Base-by-base conservation (phyloP, 2,329 filamentous ascomycete genomes). In the Bisporella sp. region DNA sequence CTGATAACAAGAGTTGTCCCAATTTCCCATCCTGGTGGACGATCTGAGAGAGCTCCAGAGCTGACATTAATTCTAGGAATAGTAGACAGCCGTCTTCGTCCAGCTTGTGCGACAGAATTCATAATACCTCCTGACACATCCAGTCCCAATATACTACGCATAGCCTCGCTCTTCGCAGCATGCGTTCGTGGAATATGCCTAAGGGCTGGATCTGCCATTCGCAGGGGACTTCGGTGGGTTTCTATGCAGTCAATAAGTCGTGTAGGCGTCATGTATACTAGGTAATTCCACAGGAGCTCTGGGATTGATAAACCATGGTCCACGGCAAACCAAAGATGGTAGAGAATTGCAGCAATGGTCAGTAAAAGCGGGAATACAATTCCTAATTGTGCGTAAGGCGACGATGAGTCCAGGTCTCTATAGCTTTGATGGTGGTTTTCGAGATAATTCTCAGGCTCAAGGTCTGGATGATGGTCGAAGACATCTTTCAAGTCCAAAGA, bases 1-100 rank as follows among this genome's bases (percentile, higher is more conserved):
- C 68, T 97, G 93, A 67, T 95, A 99, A 72, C 93, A 97, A 1
- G 90, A 96, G 66, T 96, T 96, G 71, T 95, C 89, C 71, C 84
- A 85, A 66, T 99, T 99, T 7, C 89, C 89, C 48, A 71, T 0
- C 93, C 93, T 1, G 73, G 76, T 46, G 74, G 86, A 32, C 69
- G 68, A 42, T 75, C 71, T 29, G 68, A 62, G 29, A 66, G 66
- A 56, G 64, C 48, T 63, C 69, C 40, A 69, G 73, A 1, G 77
- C 78, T 44, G 45, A 62, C 54, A n/a, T 57, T 61, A 9, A 66
- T 55, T 3, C 59, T 54, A 28, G 63, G 55, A 13, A 84, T 64
- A 9, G 73, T 76, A 39, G 71, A 73, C 2, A 82, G 65, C 21
- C 77, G 74, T 49, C 77, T 76, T 50, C 77, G 76, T 33, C 81